Evolutionary conservation across 306 rosid species (phyloP).

Genomic region (Luffa acutangula): DNA sequence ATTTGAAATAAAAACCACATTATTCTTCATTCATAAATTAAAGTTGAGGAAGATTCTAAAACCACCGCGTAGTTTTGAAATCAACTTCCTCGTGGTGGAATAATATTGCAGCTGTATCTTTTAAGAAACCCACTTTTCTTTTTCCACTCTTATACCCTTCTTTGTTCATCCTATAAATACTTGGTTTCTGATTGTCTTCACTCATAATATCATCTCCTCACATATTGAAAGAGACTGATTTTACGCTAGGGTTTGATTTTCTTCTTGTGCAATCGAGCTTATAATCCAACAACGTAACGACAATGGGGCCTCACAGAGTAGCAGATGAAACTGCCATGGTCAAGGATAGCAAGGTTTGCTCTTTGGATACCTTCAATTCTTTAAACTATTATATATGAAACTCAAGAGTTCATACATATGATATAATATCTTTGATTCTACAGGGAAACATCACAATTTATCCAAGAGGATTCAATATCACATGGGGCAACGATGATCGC

Average conservation of each 20-base stretch:
- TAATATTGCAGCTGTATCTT: background rate
- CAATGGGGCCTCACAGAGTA: background rate
- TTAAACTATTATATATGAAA: background rate
- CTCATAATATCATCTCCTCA: background rate
- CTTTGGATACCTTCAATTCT: background rate
- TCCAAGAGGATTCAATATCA: background rate
- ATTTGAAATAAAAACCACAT: background rate
- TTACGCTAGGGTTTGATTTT: too few species aligned
- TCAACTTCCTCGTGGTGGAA: background rate
- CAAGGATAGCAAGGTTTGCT: background rate
- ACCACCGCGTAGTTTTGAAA: background rate
- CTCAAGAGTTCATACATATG: background rate
- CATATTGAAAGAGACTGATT: background rate
- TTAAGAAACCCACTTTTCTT: background rate
- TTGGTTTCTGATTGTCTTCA: background rate
- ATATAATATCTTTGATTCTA: background rate
- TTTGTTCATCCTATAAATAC: background rate
- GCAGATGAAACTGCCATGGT: background rate
- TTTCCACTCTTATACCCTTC: background rate
- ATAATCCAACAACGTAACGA: background rate
- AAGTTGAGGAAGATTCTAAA: background rate
- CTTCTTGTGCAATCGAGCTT: background rate
- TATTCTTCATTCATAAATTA: background rate
- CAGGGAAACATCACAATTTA: background rate
- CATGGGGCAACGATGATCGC: conserved; percentile 8